phyloP scores from a whole-genome alignment of 2,329 filamentous ascomycete species.

The Rhinocladiella similis region DNA sequence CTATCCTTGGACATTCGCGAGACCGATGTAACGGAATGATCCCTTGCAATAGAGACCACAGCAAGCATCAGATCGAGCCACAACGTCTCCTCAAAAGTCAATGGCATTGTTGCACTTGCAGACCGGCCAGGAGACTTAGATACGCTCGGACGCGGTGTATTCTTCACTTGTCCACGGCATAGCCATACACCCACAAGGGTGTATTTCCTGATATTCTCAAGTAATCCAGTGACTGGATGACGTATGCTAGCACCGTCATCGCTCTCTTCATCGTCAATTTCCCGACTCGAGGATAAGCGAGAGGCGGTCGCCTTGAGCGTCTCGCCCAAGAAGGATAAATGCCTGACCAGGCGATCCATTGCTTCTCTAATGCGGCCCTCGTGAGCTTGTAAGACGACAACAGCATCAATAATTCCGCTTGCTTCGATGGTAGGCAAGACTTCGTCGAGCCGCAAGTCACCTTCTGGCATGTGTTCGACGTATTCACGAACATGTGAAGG shows the following conservation, averaged over 20 bases:
- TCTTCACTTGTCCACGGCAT: constrained; percentile 74
- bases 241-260: constrained; percentile 57
- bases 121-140: constrained; percentile 43
- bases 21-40: constrained; percentile 49
- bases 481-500: constrained; percentile 82
- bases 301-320: constrained; percentile 56
- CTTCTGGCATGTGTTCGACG: constrained; percentile 71
- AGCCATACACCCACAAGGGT: constrained; percentile 92
- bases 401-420: constrained; percentile 87
- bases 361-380: constrained; percentile 81
- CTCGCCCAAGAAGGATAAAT: constrained; percentile 76
- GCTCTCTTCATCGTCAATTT: no score
- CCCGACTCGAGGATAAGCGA: not conserved
- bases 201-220: constrained; percentile 83
- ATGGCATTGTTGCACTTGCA: constrained; percentile 50
- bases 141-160: constrained; percentile 36
- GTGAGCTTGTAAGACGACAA: constrained; percentile 83
- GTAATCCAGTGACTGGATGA: constrained; percentile 69
- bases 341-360: constrained; percentile 80
- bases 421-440: constrained; percentile 86
- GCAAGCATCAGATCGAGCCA: constrained; percentile 68
- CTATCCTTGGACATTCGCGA: constrained; percentile 3
- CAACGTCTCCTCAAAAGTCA: constrained; percentile 61
- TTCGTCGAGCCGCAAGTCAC: constrained; percentile 75
- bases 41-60: constrained; percentile 63